Conservation (phyloP, 2,329 filamentous ascomycete genomes). For the Xylaria arbuscula region DNA sequence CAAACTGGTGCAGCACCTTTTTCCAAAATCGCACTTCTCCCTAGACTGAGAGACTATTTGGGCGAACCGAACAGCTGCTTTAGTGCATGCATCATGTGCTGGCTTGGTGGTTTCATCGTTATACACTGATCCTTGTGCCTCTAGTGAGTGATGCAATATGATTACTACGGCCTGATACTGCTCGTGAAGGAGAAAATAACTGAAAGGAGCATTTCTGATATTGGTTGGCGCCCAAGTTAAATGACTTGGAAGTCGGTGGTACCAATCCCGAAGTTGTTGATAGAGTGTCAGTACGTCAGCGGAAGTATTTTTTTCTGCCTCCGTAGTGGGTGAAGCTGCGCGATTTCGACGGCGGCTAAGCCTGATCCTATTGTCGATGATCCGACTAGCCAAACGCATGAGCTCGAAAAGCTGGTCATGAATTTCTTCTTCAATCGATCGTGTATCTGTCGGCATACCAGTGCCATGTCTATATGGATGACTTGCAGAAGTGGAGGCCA, state of each 20-base stretch:
- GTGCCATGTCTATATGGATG: background rate
- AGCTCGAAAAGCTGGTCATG: slow-evolving; percentile 35
- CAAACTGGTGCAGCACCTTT: slow-evolving; percentile 32
- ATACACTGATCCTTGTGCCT: background rate
- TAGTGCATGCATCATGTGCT: slow-evolving; percentile 23
- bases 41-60: slow-evolving; percentile 32
- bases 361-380: slow-evolving; percentile 20
- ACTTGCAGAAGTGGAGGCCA: background rate
- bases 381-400: slow-evolving; percentile 31
- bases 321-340: background rate
- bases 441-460: background rate
- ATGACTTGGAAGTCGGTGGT: slow-evolving; percentile 33
- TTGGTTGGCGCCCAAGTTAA: slow-evolving; percentile 32
- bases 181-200: slow-evolving; percentile 38
- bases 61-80: slow-evolving; percentile 33
- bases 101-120: background rate
- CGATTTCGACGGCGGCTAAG: background rate
- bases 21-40: slow-evolving; percentile 30
- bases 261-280: slow-evolving; percentile 37
- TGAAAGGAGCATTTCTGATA: slow-evolving; percentile 31
- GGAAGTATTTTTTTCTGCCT: slow-evolving; percentile 11
- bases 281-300: slow-evolving; percentile 17
- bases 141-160: slow-evolving; percentile 30
- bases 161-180: slow-evolving; percentile 35
- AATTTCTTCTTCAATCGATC: slow-evolving; percentile 32